These are phyloP conservation scores for Chloranthus sessilifolius DNA, from an alignment of 164 flowering plant species.

Conservation along the genomic window DNA sequence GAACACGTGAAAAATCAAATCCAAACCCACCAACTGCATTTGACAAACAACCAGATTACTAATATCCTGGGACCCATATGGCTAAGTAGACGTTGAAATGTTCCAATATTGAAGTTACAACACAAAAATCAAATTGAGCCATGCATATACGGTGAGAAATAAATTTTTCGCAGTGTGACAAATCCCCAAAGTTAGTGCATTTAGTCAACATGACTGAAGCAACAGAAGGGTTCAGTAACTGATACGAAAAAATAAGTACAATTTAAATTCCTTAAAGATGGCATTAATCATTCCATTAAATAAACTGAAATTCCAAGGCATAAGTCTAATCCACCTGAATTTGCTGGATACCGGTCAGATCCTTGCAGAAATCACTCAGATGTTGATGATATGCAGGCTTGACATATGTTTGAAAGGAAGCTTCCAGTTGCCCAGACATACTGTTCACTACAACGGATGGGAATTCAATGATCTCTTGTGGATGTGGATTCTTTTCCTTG, in stretches of 20 bases:
- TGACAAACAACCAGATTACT: slow-evolving; percentile 4
- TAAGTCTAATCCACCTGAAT: slow-evolving; percentile 50
- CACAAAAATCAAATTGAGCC: not conserved
- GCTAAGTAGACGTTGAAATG: slow-evolving; percentile 2
- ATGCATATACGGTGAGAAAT: slow-evolving; percentile 3
- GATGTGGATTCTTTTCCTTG: slow-evolving; percentile 69
- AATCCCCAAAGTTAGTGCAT: slow-evolving; percentile 1
- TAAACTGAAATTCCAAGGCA: no score
- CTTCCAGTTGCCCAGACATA: slow-evolving; percentile 77
- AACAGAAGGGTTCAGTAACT: no score
- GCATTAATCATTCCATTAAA: no score
- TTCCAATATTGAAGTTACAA: not conserved
- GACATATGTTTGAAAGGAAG: slow-evolving; percentile 79
- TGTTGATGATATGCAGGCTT: slow-evolving; percentile 73
- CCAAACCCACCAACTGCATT: slow-evolving; percentile 1
- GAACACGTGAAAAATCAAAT: no score
- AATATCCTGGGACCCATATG: not conserved
- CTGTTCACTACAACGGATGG: slow-evolving; percentile 90
- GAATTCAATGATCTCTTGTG: slow-evolving; percentile 96
- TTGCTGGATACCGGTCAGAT: slow-evolving; percentile 95
- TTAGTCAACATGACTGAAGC: no score
- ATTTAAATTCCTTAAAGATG: no score
- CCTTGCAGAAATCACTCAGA: slow-evolving; percentile 91
- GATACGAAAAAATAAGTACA: no score
- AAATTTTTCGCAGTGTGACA: not conserved